phyloP scores from a whole-genome alignment of 2,329 filamentous ascomycete species.

The Fusarium oxysporum region DNA sequence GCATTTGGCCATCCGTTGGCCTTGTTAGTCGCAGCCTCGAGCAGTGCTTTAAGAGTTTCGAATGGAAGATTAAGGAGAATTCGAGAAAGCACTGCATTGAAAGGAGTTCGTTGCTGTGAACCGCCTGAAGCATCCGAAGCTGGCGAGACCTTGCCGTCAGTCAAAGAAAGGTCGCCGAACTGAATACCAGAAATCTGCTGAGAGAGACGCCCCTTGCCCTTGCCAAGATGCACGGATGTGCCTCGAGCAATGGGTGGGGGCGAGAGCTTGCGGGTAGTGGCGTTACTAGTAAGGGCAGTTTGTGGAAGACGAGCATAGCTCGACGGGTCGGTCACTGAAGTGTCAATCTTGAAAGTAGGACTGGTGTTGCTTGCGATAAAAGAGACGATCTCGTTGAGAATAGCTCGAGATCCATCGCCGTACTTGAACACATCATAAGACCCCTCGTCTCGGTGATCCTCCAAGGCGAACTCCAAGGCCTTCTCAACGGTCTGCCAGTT shows the following conservation, averaged over 20 bases:
- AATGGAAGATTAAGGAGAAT: constrained; percentile 78
- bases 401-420: constrained; percentile 64
- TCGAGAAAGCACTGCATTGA: constrained; percentile 69
- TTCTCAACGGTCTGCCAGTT: constrained; percentile 73
- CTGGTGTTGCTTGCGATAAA: constrained; percentile 73
- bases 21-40: constrained; percentile 68
- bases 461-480: constrained; percentile 69
- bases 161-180: constrained; percentile 73
- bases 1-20: constrained; percentile 62
- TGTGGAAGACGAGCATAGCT: constrained; percentile 56
- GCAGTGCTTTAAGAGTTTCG: constrained; percentile 70
- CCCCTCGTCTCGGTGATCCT: constrained; percentile 50
- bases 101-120: constrained; percentile 44
- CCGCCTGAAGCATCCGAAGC: constrained; percentile 49
- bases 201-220: constrained; percentile 56
- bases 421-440: constrained; percentile 60
- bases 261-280: constrained; percentile 17
- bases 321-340: constrained; percentile 51
- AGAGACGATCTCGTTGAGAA: constrained; percentile 67
- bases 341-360: constrained; percentile 69
- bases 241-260: constrained; percentile 52
- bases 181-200: constrained; percentile 71
- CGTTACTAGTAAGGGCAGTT: constrained; percentile 23
- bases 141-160: constrained; percentile 41
- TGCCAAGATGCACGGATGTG: constrained; percentile 52